Evolutionary conservation across 805 yeast genomes (phyloP), one percentile per base, ranked within the genome.

Genomic region (Lachancea kluyveri): DNA sequence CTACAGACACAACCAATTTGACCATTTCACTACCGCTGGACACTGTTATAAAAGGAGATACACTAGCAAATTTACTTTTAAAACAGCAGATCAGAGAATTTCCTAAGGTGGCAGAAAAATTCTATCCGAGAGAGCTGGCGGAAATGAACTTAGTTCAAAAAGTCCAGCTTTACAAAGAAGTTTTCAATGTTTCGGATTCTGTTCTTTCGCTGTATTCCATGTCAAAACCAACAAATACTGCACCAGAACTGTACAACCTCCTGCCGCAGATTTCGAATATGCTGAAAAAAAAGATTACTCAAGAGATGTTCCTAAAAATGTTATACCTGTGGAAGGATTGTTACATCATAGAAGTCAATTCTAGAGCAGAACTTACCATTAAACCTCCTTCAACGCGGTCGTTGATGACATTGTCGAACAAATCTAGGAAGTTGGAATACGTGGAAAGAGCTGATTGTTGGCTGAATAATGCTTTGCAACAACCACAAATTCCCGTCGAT

Each of bases 251-350:
- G 17, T 33, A 41, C 17, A 24, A 39, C 4, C 13, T 56, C 12
- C 30, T 56, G 24, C 58, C 59, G 14, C 55, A 53, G 29, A 42
- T 54, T 20, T 43, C 54, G 3, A 53, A 48, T 24, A 47, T 56
- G 52, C 35, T 53, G 42, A 38, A 39, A 18, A 38, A 35, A 16
- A 54, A 53, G 25, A 40, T 56, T 4, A 29, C 51, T 6, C 40
- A 48, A 21, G 45, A 45, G 4, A 41, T 40, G 23, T 46, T 56
- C 21, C 36, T 52, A 17, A 40, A 40, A 30, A 42, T 56, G 50
- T n/a, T 48, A 23, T 38, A 46, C 3, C 29, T 54, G 13, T 54
- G 61, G 59, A 49, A 56, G 5, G 43, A 45, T 10, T 40, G 45
- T n/a, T 56, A 54, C 25, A 21, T 31, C 1, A 11, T 56, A 10